These are phyloP conservation scores for Macadamia integrifolia DNA, from an alignment of 164 flowering plant species.

Conservation along the genomic window DNA sequence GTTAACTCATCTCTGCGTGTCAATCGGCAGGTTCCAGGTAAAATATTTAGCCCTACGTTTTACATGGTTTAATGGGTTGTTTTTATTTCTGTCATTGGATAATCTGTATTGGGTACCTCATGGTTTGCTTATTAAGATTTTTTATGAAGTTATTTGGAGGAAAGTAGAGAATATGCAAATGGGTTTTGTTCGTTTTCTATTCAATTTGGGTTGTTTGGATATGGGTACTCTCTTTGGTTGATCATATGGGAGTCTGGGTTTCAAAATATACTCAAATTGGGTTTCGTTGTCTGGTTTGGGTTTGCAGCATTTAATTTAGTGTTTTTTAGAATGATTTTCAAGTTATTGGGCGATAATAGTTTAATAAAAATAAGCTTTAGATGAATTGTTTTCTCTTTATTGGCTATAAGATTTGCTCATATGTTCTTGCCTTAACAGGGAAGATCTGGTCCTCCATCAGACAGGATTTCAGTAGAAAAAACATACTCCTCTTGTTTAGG, in stretches of 20 bases:
- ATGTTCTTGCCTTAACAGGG: not conserved
- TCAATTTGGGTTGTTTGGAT: not conserved
- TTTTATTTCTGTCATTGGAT: not conserved
- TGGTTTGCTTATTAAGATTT: not conserved
- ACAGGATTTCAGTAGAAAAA: slow-evolving; percentile 1
- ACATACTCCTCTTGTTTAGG: slow-evolving; percentile 10
- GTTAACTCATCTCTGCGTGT: slow-evolving; percentile 2
- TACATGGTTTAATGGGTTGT: not conserved
- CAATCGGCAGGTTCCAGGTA: slow-evolving; percentile 8
- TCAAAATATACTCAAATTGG: no score
- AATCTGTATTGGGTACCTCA: not conserved
- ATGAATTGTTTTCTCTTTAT: no score
- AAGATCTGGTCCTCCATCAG: not conserved
- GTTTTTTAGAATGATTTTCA: not conserved
- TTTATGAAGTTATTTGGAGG: not conserved
- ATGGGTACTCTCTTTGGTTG: not conserved
- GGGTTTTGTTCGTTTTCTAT: not conserved
- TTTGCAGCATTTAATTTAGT: not conserved
- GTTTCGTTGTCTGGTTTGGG: no score
- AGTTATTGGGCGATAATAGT: not conserved
- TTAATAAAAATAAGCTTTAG: no score
- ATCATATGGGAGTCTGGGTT: no score
- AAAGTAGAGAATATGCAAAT: not conserved
- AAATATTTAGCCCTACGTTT: not conserved
- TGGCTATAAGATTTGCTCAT: not conserved